Evolutionary conservation across 495 filamentous ascomycete species (phyloP).

Genomic region (Talaromyces borbonicus): DNA sequence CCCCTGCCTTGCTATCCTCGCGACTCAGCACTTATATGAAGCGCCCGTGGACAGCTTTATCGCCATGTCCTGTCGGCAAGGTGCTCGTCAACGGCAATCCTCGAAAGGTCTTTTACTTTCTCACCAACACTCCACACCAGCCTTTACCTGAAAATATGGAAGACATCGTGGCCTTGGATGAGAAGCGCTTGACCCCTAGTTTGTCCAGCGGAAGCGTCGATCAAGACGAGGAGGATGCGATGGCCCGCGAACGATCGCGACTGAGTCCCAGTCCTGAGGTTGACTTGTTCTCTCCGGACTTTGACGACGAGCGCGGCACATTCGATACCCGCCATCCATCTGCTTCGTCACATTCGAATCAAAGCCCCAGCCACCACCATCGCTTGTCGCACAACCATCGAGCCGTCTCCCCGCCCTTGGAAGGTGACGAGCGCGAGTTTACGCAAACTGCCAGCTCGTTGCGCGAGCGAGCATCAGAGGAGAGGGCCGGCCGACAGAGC

Average conservation of each 20-base stretch:
- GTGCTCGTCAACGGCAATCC: constrained; percentile 88
- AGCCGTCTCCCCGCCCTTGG: constrained; percentile 73
- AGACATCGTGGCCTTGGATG: constrained; percentile 34
- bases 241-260: constrained; percentile 60
- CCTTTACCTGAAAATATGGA: constrained; percentile 66
- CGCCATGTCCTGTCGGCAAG: constrained; percentile 84
- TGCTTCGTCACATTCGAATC: constrained; percentile 22
- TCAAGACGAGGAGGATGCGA: constrained; percentile 52
- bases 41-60: constrained; percentile 69
- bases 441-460: constrained; percentile 85
- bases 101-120: constrained; percentile 89
- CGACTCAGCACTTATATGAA: constrained; percentile 82
- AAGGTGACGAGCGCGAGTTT: constrained; percentile 94
- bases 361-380: constrained; percentile 17
- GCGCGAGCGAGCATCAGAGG: constrained; percentile 59
- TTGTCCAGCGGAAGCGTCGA: constrained; percentile 61
- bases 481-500: constrained; percentile 32
- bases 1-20: constrained; percentile 87
- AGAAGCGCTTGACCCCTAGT: constrained; percentile 67
- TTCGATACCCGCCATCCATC: constrained; percentile 20
- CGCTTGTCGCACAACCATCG: constrained; percentile 52
- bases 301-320: constrained; percentile 63
- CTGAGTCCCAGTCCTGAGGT: constrained; percentile 87
- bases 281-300: constrained; percentile 78
- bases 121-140: constrained; percentile 75